Evolutionary conservation across 441 rosid species (phyloP), one percentile per base, ranked within the genome.

Genomic region (Raphanus hybrid): DNA sequence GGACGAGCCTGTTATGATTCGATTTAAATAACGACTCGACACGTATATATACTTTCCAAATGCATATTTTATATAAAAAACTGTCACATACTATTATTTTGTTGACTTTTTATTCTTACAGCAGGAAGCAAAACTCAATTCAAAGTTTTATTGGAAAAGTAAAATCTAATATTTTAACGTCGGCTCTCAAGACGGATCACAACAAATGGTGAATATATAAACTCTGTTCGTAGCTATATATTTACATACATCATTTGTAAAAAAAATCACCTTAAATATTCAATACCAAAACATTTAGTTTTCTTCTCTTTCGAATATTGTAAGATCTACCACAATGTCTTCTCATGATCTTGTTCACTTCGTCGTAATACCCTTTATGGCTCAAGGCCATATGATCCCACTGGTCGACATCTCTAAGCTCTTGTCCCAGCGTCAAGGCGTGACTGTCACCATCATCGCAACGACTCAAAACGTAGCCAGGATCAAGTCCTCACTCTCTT

Each of bases 311-410:
- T 48, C 60, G 9, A 54, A 32, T 1, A 29, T 7, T 64, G 66
- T 41, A 58, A 71, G 62, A 64, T 57, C n/a, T 48, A 71, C 37
- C 16, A 76, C 27, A 63, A 79, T 79, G 82, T 27, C 34, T 69
- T 68, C 78, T 61, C 34, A n/a, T 69, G 57, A 62, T 63, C 65
- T 54, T 27, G 67, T 80, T 71, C 83, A 80, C 72, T 80, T 80
- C 57, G 78, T 76, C 37, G 60, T 80, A 11, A 67, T 81, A 27
- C 83, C 83, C 8, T 81, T 8, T 45, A 81, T 80, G 83, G 80
- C 80, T 59, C 78, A 80, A 76, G 83, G 80, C 73, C 83, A 80
- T 67, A 76, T 80, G 83, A 72, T 81, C 72, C 83, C 81, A 73
- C 76, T 76, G 72, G 66, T 76, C 10, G 75, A 76, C 68, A 72